phyloP scores from a whole-genome alignment of 1,139 yeast genomes.

The Meyerozyma carpophila region DNA sequence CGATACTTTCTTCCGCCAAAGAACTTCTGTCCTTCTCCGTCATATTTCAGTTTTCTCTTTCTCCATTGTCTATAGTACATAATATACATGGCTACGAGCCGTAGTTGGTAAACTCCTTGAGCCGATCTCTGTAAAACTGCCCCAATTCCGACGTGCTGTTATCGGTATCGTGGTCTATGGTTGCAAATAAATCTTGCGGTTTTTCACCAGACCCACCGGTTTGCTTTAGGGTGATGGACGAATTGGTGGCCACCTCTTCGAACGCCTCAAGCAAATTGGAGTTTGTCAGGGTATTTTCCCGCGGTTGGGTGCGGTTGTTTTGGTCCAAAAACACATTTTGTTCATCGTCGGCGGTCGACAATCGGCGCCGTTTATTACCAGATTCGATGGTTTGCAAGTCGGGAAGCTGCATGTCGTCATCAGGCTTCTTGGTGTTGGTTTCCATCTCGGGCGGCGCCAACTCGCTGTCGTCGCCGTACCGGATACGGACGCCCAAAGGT shows the following conservation, averaged over 20 bases:
- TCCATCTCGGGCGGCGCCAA: constrained; percentile 27
- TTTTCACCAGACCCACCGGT: constrained; percentile 3
- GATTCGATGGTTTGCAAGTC: background rate
- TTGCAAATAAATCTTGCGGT: constrained; percentile 9
- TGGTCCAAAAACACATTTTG: constrained; percentile 32
- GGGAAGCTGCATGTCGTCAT: background rate
- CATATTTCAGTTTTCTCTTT: too few relatives aligned
- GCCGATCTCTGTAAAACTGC: background rate
- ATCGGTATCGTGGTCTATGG: constrained; percentile 3
- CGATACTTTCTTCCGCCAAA: too few relatives aligned
- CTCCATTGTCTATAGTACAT: background rate
- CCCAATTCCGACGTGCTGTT: constrained; percentile 2
- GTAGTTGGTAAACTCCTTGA: background rate
- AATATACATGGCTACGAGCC: background rate
- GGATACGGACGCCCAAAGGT: constrained; percentile 20
- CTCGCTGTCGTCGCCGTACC: constrained; percentile 28
- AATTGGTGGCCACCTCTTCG: constrained; percentile 20
- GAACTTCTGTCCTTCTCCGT: too few relatives aligned
- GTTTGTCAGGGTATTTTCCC: constrained; percentile 21
- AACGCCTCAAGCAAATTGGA: constrained; percentile 19
- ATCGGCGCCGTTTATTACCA: background rate
- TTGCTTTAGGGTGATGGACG: constrained; percentile 6
- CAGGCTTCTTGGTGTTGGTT: background rate
- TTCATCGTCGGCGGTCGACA: constrained; percentile 7
- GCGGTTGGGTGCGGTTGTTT: constrained; percentile 9